These are phyloP conservation scores for Cladosporium sp. DNA, from an alignment of 2,329 filamentous ascomycete species.

Conservation along the genomic window DNA sequence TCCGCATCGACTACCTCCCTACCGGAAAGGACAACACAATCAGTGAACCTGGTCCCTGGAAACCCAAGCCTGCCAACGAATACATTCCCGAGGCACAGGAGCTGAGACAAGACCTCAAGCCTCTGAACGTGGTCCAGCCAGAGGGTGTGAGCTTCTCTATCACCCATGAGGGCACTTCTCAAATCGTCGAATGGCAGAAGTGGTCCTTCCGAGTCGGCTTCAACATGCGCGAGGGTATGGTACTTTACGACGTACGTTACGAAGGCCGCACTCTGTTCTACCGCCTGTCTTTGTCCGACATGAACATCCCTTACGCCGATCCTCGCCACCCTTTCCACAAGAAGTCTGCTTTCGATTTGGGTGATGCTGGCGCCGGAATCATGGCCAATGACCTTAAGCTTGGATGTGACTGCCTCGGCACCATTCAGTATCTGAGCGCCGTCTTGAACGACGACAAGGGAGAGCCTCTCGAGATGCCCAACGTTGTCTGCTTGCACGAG, in stretches of 20 bases:
- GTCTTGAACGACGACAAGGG: constrained; percentile 59
- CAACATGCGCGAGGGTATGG: constrained; percentile 62
- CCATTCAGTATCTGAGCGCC: constrained; percentile 63
- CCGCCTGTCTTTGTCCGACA: constrained; percentile 62
- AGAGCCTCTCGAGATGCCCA: constrained; percentile 56
- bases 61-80: constrained; percentile 58
- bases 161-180: constrained; percentile 46
- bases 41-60: constrained; percentile 54
- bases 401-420: constrained; percentile 67
- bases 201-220: constrained; percentile 60
- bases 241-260: constrained; percentile 59
- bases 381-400: constrained; percentile 67
- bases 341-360: constrained; percentile 67
- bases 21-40: constrained; percentile 60
- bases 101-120: constrained; percentile 51
- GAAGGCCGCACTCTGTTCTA: constrained; percentile 60
- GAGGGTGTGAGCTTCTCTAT: constrained; percentile 65
- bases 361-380: constrained; percentile 61
- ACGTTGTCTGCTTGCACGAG: constrained; percentile 66
- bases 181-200: constrained; percentile 59
- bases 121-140: constrained; percentile 68
- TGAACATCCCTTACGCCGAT: constrained; percentile 62
- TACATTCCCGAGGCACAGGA: constrained; percentile 57
- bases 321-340: constrained; percentile 65
- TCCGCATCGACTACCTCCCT: constrained; percentile 66